Conservation (phyloP, 768 basidiomycete genomes). For the Gloeophyllum trabeum region DNA sequence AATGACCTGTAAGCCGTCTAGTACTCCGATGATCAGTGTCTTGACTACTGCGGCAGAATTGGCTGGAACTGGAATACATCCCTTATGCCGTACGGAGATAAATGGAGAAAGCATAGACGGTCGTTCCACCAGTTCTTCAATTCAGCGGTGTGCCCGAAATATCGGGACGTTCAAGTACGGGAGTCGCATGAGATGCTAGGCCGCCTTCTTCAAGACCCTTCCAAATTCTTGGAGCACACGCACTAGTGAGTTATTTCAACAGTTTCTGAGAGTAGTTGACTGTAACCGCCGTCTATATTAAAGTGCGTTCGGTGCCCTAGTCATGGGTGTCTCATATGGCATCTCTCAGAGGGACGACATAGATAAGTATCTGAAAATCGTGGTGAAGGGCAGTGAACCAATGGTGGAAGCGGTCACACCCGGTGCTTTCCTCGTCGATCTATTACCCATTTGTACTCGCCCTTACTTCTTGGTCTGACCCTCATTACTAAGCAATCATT, state of each 20-base stretch:
- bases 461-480: not conserved
- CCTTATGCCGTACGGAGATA: not conserved
- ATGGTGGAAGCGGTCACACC: slow-evolving; percentile 39
- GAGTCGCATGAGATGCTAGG: not conserved
- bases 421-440: slow-evolving; percentile 41
- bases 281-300: not conserved
- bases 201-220: not conserved
- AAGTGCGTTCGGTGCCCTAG: slow-evolving; percentile 26
- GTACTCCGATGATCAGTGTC: not conserved
- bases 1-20: slow-evolving; percentile 4
- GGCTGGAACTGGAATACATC: slow-evolving; percentile 6
- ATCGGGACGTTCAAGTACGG: not conserved
- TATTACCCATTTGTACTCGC: slow-evolving; percentile 27
- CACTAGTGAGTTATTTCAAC: not conserved
- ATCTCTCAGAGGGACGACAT: slow-evolving; percentile 16
- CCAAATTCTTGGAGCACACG: not conserved
- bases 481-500: not conserved
- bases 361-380: slow-evolving; percentile 38
- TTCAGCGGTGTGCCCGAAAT: not conserved
- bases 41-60: not conserved
- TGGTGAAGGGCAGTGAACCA: slow-evolving; percentile 38
- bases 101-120: slow-evolving; percentile 6
- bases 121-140: slow-evolving; percentile 5
- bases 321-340: slow-evolving; percentile 38
- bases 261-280: not conserved